Conservation (phyloP, 257 asterid species). For the Mitragyna speciosa region DNA sequence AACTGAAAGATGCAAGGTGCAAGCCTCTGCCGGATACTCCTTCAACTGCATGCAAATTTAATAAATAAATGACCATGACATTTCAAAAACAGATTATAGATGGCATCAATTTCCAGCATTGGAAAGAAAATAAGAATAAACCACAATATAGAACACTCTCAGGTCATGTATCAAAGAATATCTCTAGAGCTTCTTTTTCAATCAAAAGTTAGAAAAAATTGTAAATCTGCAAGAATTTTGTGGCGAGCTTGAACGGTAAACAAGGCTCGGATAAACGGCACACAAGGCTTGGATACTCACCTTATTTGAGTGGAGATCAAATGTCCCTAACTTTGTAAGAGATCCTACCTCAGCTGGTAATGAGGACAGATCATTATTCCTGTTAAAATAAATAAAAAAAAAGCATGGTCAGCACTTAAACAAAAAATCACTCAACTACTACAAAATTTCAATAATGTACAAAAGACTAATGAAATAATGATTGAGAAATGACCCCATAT, state of each 20-base stretch:
- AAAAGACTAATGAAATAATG: neutral
- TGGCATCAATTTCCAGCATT: neutral
- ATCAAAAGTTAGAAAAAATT: neutral
- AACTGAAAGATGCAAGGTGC: constrained; percentile 75
- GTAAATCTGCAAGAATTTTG: neutral
- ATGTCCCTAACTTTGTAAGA: constrained; percentile 74
- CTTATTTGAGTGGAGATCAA: constrained; percentile 97
- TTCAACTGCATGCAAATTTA: constrained; percentile 58
- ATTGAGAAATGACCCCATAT: constrained; percentile 61
- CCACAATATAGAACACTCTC: neutral
- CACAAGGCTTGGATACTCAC: constrained; percentile 35
- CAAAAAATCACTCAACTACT: neutral
- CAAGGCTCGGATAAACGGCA: constrained; percentile 11
- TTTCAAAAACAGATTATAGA: neutral
- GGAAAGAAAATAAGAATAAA: neutral
- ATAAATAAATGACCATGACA: constrained; percentile 12
- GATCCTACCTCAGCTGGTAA: constrained; percentile 83
- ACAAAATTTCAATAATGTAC: neutral
- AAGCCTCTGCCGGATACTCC: constrained; percentile 90
- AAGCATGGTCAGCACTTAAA: constrained; percentile 9
- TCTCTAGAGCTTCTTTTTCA: neutral
- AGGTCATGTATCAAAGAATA: neutral
- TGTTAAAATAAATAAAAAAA: constrained; percentile 27
- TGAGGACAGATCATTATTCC: constrained; percentile 69
- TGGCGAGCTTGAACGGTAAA: constrained; percentile 7